Evolutionary conservation across 129 eudicot species (phyloP).

Genomic region (Solidago caesia): DNA sequence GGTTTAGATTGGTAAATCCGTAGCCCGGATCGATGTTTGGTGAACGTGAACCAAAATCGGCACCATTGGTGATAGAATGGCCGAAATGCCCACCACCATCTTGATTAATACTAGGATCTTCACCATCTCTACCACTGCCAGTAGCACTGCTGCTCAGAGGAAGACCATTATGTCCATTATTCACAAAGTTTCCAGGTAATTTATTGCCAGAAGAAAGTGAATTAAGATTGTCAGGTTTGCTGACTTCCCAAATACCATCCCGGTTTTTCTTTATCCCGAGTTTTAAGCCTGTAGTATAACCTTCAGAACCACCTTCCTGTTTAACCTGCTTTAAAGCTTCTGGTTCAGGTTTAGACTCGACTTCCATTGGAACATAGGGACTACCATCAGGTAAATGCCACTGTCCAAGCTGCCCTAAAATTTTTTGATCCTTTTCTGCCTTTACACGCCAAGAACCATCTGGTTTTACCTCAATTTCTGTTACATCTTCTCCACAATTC

Average conservation of each 20-base stretch:
- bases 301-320: slow-evolving; percentile 65
- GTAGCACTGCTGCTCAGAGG: slow-evolving; percentile 93
- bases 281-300: slow-evolving; percentile 58
- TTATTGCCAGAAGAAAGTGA: slow-evolving; percentile 47
- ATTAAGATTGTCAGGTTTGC: slow-evolving; percentile 50
- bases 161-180: slow-evolving; percentile 45
- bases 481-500: slow-evolving; percentile 74
- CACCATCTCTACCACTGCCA: slow-evolving; percentile 77
- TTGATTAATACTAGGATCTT: slow-evolving; percentile 83
- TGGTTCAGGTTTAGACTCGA: slow-evolving; percentile 49
- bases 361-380: slow-evolving; percentile 42
- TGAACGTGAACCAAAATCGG: slow-evolving; percentile 66
- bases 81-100: slow-evolving; percentile 61
- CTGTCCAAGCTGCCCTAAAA: slow-evolving; percentile 63
- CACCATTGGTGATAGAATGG: slow-evolving; percentile 46
- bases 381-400: slow-evolving; percentile 91
- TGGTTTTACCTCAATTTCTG: slow-evolving; percentile 92
- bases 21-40: slow-evolving; percentile 44
- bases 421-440: slow-evolving; percentile 61
- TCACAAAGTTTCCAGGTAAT: slow-evolving; percentile 25
- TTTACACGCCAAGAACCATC: slow-evolving; percentile 96
- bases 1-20: slow-evolving; percentile 35
- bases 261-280: slow-evolving; percentile 77
- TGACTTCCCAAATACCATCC: slow-evolving; percentile 81
- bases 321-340: slow-evolving; percentile 60